phyloP scores from a whole-genome alignment of 1,284 basidiomycete genomes.

The Naganishia liquefaciens region DNA sequence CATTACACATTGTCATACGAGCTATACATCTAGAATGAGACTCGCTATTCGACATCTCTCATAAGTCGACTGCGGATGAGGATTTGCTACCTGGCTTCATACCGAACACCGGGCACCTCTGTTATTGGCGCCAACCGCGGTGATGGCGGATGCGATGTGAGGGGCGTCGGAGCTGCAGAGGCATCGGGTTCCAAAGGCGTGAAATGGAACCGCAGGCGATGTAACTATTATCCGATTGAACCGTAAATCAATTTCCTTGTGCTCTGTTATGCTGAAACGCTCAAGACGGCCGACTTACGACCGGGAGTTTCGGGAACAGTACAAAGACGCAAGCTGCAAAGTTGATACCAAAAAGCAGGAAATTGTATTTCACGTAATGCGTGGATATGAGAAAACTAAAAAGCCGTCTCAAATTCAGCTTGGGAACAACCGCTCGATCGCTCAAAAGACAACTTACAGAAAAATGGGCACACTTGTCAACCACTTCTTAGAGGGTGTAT shows the following conservation, averaged over 20 bases:
- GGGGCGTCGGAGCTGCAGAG: slow-evolving; percentile 43
- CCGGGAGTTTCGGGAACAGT: slow-evolving; percentile 92
- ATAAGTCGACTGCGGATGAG: no score
- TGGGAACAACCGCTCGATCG: slow-evolving; percentile 2
- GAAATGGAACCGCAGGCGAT: slow-evolving; percentile 54
- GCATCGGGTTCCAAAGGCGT: slow-evolving; percentile 39
- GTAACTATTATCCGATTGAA: slow-evolving; percentile 41
- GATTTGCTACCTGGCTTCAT: background rate
- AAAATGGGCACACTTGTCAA: slow-evolving; percentile 85
- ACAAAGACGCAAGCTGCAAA: slow-evolving; percentile 76
- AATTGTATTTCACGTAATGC: slow-evolving; percentile 95
- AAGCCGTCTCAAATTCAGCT: slow-evolving; percentile 14
- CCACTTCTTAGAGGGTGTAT: slow-evolving; percentile 99
- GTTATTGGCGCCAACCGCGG: slow-evolving; percentile 36
- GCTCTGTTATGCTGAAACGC: background rate
- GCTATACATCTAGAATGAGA: background rate
- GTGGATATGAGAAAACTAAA: slow-evolving; percentile 91
- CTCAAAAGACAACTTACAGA: slow-evolving; percentile 64
- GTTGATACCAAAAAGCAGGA: slow-evolving; percentile 89
- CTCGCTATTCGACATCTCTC: background rate
- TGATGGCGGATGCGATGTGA: slow-evolving; percentile 46
- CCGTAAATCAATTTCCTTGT: background rate
- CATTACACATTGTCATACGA: background rate
- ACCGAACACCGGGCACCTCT: slow-evolving; percentile 3
- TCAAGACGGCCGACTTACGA: slow-evolving; percentile 43